These are phyloP conservation scores for Sambucus nigra DNA, from an alignment of 129 eudicot species.

Conservation along the genomic window DNA sequence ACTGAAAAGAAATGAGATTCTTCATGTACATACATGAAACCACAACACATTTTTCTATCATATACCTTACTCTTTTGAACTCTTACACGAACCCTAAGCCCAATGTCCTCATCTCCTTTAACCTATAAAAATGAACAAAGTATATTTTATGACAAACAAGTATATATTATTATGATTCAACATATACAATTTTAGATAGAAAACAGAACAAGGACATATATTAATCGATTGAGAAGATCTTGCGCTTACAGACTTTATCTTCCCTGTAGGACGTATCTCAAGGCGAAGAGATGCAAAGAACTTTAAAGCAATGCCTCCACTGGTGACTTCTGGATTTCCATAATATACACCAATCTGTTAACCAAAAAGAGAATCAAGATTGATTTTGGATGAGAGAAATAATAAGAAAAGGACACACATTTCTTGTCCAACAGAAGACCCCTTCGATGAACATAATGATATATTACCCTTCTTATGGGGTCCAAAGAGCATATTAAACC, in stretches of 20 bases:
- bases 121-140: conserved; percentile 34
- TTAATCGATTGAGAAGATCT: conserved; percentile 2
- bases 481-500: conserved; percentile 2
- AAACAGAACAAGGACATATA: not conserved
- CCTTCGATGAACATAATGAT: not conserved
- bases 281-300: conserved; percentile 99
- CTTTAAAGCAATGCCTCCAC: conserved; percentile 99
- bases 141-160: not conserved
- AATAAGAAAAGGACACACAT: not conserved
- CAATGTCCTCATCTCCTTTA: conserved; percentile 95
- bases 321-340: conserved; percentile 99
- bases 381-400: conserved; percentile 11
- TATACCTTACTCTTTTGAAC: conserved; percentile 98
- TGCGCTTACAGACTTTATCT: conserved; percentile 88
- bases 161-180: not conserved
- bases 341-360: conserved; percentile 91
- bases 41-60: not conserved
- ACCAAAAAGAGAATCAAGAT: conserved; percentile 4
- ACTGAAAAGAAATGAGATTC: not conserved
- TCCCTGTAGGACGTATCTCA: conserved; percentile 98
- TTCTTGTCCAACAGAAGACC: not conserved
- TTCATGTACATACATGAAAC: not conserved
- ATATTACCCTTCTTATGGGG: not conserved
- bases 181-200: not conserved
- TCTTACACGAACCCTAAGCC: conserved; percentile 92